Percentiles rank a stretch among this genome's conserved stretches.
Conservation (phyloP, 139 green algal genomes). For the Ettlia oleoabundans region DNA sequence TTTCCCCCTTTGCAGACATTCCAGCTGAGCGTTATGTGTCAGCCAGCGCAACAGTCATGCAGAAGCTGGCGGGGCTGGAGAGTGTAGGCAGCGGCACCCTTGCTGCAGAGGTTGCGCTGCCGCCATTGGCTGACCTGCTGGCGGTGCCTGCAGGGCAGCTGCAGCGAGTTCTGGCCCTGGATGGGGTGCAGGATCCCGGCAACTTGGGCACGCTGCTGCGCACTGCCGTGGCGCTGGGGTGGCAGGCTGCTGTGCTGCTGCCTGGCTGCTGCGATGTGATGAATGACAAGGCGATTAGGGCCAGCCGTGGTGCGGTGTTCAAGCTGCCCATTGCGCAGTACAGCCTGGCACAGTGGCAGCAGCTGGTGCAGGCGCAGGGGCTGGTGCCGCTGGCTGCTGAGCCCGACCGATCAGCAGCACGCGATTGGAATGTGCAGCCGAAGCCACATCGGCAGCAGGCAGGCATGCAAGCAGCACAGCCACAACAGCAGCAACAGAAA, state of each 20-base stretch:
- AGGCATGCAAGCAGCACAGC: background rate
- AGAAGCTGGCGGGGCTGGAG: slow-evolving; percentile 71
- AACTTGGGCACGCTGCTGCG: slow-evolving; percentile 52
- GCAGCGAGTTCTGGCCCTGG: slow-evolving; percentile 73
- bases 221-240: slow-evolving; percentile 80
- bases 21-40: slow-evolving; percentile 30
- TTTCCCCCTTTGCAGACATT: slow-evolving; percentile 34
- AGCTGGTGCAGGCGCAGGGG: slow-evolving; percentile 16
- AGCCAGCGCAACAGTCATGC: slow-evolving; percentile 62
- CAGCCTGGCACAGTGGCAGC: slow-evolving; percentile 37
- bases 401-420: slow-evolving; percentile 1
- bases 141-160: background rate
- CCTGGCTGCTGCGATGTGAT: slow-evolving; percentile 80
- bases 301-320: slow-evolving; percentile 52
- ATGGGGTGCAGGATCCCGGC: slow-evolving; percentile 55
- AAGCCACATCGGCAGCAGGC: background rate
- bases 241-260: slow-evolving; percentile 77
- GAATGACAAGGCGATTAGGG: slow-evolving; percentile 76
- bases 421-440: background rate
- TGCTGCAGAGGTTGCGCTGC: slow-evolving; percentile 57
- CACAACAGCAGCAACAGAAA: background rate
- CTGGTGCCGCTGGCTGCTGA: background rate
- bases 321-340: slow-evolving; percentile 45
- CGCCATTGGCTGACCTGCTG: slow-evolving; percentile 39
- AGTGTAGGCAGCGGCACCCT: slow-evolving; percentile 28